A percentile compares a stretch with the other conserved stretches of the same genome.
Evolutionary conservation across 2,329 filamentous ascomycete species (phyloP).

Genomic region (Septoria petroselini): DNA sequence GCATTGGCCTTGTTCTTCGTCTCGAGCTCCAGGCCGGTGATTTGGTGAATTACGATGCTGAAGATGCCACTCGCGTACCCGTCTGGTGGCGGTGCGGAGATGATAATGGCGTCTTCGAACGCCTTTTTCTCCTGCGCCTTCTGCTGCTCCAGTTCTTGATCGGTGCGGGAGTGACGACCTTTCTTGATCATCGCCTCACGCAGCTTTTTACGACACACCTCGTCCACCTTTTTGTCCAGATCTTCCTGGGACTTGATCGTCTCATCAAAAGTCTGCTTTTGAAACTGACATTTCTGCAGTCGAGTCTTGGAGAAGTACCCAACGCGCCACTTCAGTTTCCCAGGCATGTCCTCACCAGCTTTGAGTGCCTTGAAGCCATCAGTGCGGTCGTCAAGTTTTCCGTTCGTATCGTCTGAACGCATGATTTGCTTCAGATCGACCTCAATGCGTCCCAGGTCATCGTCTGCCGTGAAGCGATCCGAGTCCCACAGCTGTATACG

Average conservation of each 20-base stretch:
- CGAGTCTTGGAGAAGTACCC: slow-evolving; percentile 68
- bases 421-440: slow-evolving; percentile 65
- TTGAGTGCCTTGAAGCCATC: slow-evolving; percentile 66
- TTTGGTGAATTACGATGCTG: slow-evolving; percentile 69
- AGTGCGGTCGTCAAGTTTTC: slow-evolving; percentile 59
- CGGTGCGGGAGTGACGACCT: slow-evolving; percentile 35
- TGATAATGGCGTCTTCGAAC: slow-evolving; percentile 60
- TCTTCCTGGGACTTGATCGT: slow-evolving; percentile 57
- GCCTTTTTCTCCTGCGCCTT: slow-evolving; percentile 62
- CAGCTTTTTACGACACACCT: slow-evolving; percentile 59
- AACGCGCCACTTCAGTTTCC: slow-evolving; percentile 65
- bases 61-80: slow-evolving; percentile 65
- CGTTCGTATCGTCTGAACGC: slow-evolving; percentile 56
- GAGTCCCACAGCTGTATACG: slow-evolving; percentile 73
- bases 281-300: slow-evolving; percentile 61
- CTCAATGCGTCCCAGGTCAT: slow-evolving; percentile 71
- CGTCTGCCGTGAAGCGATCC: slow-evolving; percentile 68
- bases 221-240: slow-evolving; percentile 56
- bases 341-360: slow-evolving; percentile 65
- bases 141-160: slow-evolving; percentile 63
- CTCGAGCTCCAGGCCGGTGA: slow-evolving; percentile 64
- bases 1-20: slow-evolving; percentile 55
- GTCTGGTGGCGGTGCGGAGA: slow-evolving; percentile 62
- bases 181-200: slow-evolving; percentile 62
- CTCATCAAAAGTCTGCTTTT: slow-evolving; percentile 58